phyloP scores from a whole-genome alignment of 768 basidiomycete genomes.

The Amanita muscaria region DNA sequence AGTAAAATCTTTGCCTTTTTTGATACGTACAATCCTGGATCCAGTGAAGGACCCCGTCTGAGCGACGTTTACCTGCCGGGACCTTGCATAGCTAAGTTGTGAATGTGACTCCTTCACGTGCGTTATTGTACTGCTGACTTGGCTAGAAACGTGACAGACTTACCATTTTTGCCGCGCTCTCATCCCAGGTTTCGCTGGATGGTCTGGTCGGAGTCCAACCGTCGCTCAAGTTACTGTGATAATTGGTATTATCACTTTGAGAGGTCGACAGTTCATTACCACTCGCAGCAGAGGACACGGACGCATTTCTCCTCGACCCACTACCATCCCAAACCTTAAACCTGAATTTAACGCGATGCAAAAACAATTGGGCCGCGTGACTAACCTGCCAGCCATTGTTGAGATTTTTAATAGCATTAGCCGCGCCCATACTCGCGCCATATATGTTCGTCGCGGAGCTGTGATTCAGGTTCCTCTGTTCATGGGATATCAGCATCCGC shows the following conservation, averaged over 20 bases:
- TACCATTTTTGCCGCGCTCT: constrained; percentile 44
- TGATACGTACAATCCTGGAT: constrained; percentile 29
- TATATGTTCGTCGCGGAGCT: constrained; percentile 38
- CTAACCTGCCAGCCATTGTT: constrained; percentile 62
- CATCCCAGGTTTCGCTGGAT: constrained; percentile 52
- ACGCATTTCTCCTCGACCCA: constrained; percentile 48
- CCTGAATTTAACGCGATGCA: background rate
- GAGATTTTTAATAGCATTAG: constrained; percentile 40
- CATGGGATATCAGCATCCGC: too few species aligned
- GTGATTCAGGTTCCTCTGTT: constrained; percentile 18
- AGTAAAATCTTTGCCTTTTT: constrained; percentile 2
- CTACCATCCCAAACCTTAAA: constrained; percentile 52
- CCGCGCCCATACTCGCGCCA: constrained; percentile 40
- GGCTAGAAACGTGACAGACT: constrained; percentile 17
- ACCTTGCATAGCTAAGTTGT: constrained; percentile 35
- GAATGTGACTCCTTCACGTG: constrained; percentile 34
- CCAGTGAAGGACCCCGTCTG: constrained; percentile 30
- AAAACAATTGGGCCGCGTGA: constrained; percentile 12
- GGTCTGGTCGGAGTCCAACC: constrained; percentile 44
- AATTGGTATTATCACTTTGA: constrained; percentile 35
- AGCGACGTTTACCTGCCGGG: constrained; percentile 33
- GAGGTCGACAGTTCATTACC: constrained; percentile 35
- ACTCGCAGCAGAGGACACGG: constrained; percentile 51
- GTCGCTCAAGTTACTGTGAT: constrained; percentile 39
- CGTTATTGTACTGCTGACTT: constrained; percentile 9